A percentile compares a stretch with the other conserved stretches of the same genome.
These are phyloP conservation scores for Durusdinium trenchii DNA, from an alignment of 73 alveolate genomes.

Conservation along the genomic window DNA sequence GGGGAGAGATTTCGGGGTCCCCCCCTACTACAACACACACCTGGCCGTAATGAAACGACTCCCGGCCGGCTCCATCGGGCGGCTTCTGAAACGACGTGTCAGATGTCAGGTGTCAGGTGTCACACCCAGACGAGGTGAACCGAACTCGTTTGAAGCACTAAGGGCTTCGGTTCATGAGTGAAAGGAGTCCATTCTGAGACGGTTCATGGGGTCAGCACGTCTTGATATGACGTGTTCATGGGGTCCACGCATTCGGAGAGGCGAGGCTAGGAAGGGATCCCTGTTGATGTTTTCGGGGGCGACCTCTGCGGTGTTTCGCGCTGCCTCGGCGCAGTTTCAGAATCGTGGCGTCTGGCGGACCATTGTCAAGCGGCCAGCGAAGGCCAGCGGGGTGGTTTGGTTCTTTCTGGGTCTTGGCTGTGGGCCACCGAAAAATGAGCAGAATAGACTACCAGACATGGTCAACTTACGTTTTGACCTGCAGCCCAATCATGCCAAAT, in stretches of 20 bases:
- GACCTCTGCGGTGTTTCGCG: too few species aligned
- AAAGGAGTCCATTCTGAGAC: neutral
- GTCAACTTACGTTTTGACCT: neutral
- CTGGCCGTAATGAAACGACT: too few species aligned
- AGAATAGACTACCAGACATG: too few species aligned
- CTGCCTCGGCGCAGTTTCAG: too few species aligned
- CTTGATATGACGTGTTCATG: too few species aligned
- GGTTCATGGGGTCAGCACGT: neutral
- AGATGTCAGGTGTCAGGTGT: too few species aligned
- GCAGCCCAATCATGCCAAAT: neutral
- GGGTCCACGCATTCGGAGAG: neutral
- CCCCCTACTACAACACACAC: too few species aligned
- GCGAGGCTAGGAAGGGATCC: neutral
- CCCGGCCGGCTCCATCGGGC: too few species aligned
- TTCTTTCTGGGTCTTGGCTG: neutral
- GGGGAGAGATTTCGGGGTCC: too few species aligned
- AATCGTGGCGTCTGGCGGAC: conserved; percentile 88
- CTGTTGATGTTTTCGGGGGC: neutral
- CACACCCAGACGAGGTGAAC: too few species aligned
- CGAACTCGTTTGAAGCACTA: neutral
- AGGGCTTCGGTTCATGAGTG: neutral
- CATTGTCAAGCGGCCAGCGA: conserved; percentile 71
- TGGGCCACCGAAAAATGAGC: neutral
- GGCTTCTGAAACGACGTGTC: too few species aligned
- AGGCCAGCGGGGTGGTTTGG: neutral